phyloP scores from a whole-genome alignment of 192 early-diverging fungal genomes.

The Coemansia javaensis region DNA sequence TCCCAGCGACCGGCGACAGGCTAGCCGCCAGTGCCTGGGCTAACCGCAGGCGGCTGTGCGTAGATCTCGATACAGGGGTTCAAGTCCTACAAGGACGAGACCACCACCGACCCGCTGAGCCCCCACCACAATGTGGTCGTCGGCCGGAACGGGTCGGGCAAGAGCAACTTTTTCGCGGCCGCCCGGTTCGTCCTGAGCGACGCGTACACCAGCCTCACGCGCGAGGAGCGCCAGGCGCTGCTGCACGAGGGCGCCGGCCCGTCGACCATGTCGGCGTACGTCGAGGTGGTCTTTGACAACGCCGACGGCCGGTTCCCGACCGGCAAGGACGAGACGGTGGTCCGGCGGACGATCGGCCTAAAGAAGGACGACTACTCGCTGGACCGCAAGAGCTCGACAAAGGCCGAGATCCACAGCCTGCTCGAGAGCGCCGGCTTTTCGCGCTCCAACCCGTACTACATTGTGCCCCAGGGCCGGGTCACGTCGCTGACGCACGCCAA shows the following conservation, averaged over 20 bases:
- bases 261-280: conserved; percentile 91
- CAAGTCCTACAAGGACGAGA: conserved; percentile 99
- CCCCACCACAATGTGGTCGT: conserved; percentile 94
- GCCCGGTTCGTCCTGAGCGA: conserved; percentile 95
- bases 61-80: conserved; percentile 95
- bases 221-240: conserved; percentile 90
- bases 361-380: conserved; percentile 99
- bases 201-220: conserved; percentile 87
- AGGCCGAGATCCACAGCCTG: conserved; percentile 87
- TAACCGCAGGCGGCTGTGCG: background rate
- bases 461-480: conserved; percentile 94
- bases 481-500: conserved; percentile 92
- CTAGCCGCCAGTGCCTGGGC: background rate
- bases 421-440: conserved; percentile 96
- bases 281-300: conserved; percentile 97
- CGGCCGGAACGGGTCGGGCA: conserved; percentile 95
- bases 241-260: conserved; percentile 91
- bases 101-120: conserved; percentile 86
- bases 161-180: conserved; percentile 94
- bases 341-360: conserved; percentile 90
- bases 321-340: conserved; percentile 81
- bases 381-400: conserved; percentile 88
- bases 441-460: conserved; percentile 95
- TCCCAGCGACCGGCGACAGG: background rate
- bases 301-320: conserved; percentile 93